phyloP scores from a whole-genome alignment of 768 basidiomycete genomes.

The Ramaria sp. region DNA sequence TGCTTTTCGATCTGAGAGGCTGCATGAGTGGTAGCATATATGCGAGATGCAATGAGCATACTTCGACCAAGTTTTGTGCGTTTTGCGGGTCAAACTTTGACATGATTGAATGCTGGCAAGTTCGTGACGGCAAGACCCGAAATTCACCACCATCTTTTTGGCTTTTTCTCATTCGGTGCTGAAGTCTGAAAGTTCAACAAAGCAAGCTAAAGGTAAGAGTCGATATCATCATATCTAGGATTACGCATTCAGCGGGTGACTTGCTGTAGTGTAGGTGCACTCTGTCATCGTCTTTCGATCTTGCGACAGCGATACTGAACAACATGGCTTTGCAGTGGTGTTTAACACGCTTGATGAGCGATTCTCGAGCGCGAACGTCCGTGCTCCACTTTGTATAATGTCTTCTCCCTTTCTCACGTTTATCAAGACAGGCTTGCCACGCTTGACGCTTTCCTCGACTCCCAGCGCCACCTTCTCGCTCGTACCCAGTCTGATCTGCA shows the following conservation, averaged over 20 bases:
- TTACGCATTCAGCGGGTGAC: no score
- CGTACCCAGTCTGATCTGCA: conserved; percentile 56
- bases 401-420: background rate
- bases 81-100: conserved; percentile 71
- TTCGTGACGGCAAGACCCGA: background rate
- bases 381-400: background rate
- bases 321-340: background rate
- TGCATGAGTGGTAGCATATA: background rate
- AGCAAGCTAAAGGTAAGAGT: background rate
- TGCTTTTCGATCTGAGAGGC: conserved; percentile 78
- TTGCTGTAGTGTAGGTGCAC: no score
- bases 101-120: conserved; percentile 8
- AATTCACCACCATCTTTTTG: background rate
- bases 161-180: background rate
- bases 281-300: no score
- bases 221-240: no score
- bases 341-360: background rate
- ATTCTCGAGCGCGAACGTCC: conserved; percentile 7
- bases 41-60: conserved; percentile 23
- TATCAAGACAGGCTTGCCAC: conserved; percentile 7
- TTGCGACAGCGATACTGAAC: background rate
- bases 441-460: conserved; percentile 7
- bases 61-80: conserved; percentile 88
- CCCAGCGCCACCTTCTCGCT: conserved; percentile 48
- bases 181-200: background rate